Base-by-base conservation (phyloP, 768 basidiomycete genomes). In the Kondoa malvinella region DNA sequence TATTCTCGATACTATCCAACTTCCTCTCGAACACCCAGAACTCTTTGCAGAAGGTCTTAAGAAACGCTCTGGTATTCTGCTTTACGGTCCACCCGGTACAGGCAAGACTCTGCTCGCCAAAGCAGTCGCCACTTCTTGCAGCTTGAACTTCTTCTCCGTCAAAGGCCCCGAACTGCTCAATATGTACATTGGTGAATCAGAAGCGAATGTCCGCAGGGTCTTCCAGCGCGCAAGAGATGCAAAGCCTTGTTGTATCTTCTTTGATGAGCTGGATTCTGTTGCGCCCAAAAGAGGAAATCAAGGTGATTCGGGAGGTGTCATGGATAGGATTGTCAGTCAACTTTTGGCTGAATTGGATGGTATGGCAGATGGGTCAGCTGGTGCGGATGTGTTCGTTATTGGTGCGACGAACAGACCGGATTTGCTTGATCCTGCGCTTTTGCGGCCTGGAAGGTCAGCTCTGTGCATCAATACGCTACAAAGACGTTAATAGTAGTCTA, bases 101-200 rank as follows among this genome's bases (percentile, higher is more conserved):
- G 95, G 95, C 21, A 99, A 99, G 78, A 99, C 95, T 0, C 90
- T 95, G 74, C 81, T 99, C 1, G 94, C 95, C 16, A 86, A 94
- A 70, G 91, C 92, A 4, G 92, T 99, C 69, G 92, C 94, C 3
- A 83, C 86, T 0, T 90, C 92, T 2, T 89, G 88, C 2, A 83
- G 82, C 32, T 88, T 92, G 25, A 85, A 87, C 60, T 89, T 95
- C 32, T 83, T 99, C 71, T 85, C 92, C 58, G 86, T 97, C 75
- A 95, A 95, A 72, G 95, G 95, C 0, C 92, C 95, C 27, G 94
- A 97, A 76, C 82, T 97, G 21, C 89, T 89, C 3, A 91, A 90
- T 50, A 90, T 91, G 15, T 97, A 91, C 75, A 94, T 97, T 74
- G 95, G 95, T 56, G 95, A 99, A 79, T 94, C 92, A 0, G 95